These are phyloP conservation scores for Stellera chamaejasme DNA, from an alignment of 345 rosid species.

Conservation along the genomic window DNA sequence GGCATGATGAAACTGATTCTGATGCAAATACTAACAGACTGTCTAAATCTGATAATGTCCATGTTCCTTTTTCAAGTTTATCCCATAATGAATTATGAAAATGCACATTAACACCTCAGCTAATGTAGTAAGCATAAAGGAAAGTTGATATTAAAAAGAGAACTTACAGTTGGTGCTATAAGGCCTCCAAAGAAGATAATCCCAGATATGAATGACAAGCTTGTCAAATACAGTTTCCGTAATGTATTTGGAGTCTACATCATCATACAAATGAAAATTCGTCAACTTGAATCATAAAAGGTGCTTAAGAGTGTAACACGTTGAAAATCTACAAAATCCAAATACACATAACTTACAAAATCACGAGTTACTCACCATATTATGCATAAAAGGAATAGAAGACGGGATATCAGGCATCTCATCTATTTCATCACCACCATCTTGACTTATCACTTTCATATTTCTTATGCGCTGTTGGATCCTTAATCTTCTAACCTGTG, in stretches of 20 bases:
- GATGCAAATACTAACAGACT: neutral
- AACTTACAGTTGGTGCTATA: conserved; percentile 81
- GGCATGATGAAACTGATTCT: too few relatives aligned
- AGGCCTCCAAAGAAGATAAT: conserved; percentile 86
- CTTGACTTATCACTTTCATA: conserved; percentile 24
- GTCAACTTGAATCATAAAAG: neutral
- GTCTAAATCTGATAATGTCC: too few relatives aligned
- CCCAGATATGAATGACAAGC: conserved; percentile 61
- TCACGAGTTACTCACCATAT: conserved; percentile 39
- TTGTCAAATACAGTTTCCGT: conserved; percentile 77
- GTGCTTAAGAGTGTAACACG: neutral
- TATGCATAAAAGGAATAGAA: conserved; percentile 78
- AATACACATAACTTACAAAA: neutral
- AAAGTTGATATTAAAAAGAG: neutral
- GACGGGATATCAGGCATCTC: conserved; percentile 97
- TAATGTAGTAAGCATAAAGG: neutral
- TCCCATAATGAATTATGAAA: too few relatives aligned
- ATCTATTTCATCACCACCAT: conserved; percentile 38
- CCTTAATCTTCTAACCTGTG: conserved; percentile 72
- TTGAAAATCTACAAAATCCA: neutral
- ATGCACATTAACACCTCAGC: neutral
- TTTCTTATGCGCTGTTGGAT: conserved; percentile 75
- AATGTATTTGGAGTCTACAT: conserved; percentile 70
- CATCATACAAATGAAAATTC: conserved; percentile 9
- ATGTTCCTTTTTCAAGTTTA: too few relatives aligned